phyloP scores from a whole-genome alignment of 1,139 yeast species.

The Magnusiomyces sp. region DNA sequence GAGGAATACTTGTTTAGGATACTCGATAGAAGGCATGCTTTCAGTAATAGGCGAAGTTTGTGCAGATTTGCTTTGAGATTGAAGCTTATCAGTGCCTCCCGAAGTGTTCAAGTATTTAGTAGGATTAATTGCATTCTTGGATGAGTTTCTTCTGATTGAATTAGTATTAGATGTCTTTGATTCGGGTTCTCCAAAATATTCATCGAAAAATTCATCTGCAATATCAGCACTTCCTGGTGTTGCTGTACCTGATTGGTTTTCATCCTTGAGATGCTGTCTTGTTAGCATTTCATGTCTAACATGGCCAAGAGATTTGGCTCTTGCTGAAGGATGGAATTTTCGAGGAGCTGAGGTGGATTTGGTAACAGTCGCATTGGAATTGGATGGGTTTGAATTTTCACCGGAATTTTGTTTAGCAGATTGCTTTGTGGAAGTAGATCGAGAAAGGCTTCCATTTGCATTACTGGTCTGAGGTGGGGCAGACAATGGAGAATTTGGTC shows the following conservation, averaged over 20 bases:
- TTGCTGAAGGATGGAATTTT: conserved; percentile 62
- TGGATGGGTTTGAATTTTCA: too few relatives aligned
- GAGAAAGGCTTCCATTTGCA: too few relatives aligned
- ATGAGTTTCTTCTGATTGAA: too few relatives aligned
- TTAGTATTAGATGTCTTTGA: conserved; percentile 9
- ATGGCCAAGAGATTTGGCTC: conserved; percentile 86
- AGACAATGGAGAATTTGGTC: too few relatives aligned
- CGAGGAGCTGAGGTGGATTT: not conserved
- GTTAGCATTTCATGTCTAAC: conserved; percentile 37
- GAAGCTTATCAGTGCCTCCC: too few relatives aligned
- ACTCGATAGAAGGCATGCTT: conserved; percentile 89
- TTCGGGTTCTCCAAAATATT: conserved; percentile 41
- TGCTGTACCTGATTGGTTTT: conserved; percentile 7
- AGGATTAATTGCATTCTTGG: too few relatives aligned
- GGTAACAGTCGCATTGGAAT: too few relatives aligned
- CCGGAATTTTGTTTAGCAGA: too few relatives aligned
- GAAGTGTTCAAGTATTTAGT: too few relatives aligned
- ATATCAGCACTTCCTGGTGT: conserved; percentile 40
- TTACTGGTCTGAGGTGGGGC: too few relatives aligned
- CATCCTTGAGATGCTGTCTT: not conserved
- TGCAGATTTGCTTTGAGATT: not conserved
- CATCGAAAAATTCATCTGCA: conserved; percentile 59
- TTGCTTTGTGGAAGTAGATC: too few relatives aligned
- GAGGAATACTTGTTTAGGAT: conserved; percentile 81
- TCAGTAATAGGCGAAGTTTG: conserved; percentile 33